phyloP scores from a whole-genome alignment of 306 rosid species.

The Lathyrus oleraceus region DNA sequence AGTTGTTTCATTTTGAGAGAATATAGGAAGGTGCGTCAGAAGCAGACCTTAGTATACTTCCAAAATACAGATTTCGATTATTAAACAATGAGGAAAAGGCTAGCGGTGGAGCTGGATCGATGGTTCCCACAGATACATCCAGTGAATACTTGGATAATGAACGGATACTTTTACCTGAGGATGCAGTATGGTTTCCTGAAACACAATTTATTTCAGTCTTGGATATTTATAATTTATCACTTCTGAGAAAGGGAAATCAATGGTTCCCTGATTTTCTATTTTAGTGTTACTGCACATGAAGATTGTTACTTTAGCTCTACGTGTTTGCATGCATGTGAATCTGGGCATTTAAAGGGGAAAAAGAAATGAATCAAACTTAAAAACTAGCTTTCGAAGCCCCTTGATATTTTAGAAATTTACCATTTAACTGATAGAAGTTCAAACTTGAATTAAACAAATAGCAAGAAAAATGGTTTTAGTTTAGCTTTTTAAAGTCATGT shows the following conservation, averaged over 20 bases:
- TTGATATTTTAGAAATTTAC: background rate
- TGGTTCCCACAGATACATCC: slow-evolving; percentile 75
- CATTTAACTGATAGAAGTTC: background rate
- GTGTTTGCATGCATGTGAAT: slow-evolving; percentile 7
- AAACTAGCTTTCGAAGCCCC: background rate
- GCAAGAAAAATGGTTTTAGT: too few relatives aligned
- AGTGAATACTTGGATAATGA: slow-evolving; percentile 67
- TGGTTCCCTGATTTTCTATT: slow-evolving; percentile 15
- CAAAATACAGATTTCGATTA: slow-evolving; percentile 64
- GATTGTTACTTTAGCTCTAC: background rate
- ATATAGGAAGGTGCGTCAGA: slow-evolving; percentile 92
- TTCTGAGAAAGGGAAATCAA: slow-evolving; percentile 29
- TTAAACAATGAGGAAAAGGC: slow-evolving; percentile 54
- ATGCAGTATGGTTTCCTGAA: slow-evolving; percentile 67
- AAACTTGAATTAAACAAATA: slow-evolving; percentile 18
- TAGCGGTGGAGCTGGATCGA: slow-evolving; percentile 75
- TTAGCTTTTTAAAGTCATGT: background rate
- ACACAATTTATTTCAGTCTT: slow-evolving; percentile 20
- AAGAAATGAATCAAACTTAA: background rate
- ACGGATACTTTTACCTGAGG: slow-evolving; percentile 70
- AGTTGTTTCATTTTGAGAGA: slow-evolving; percentile 26
- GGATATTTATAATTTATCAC: slow-evolving; percentile 5
- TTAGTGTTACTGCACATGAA: slow-evolving; percentile 19
- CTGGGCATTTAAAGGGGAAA: background rate
- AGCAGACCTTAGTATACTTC: slow-evolving; percentile 82